Evolutionary conservation across 345 rosid species (phyloP).

Genomic region (Populus alba): DNA sequence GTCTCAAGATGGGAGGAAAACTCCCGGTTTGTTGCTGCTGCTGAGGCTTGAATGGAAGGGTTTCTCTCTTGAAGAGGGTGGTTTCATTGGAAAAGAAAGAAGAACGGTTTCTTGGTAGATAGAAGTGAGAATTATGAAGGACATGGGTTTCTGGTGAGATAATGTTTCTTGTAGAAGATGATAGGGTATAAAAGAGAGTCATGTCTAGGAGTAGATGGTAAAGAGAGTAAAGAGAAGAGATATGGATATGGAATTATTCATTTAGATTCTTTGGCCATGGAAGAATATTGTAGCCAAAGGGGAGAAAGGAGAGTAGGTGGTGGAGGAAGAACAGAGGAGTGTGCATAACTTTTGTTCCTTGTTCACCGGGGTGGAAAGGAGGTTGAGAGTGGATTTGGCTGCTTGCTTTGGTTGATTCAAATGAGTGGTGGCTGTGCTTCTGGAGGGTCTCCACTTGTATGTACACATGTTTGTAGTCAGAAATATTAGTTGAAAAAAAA

Average conservation of each 20-base stretch:
- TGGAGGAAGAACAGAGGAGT: conserved; percentile 1
- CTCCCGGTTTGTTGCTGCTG: conserved; percentile 30
- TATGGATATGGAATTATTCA: conserved; percentile 20
- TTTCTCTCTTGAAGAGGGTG: conserved; percentile 29
- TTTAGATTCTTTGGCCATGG: conserved; percentile 18
- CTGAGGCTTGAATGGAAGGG: conserved; percentile 26
- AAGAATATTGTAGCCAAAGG: conserved; percentile 2
- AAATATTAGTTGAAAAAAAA: neutral
- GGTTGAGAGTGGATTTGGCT: conserved; percentile 22
- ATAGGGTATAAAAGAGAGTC: conserved; percentile 61
- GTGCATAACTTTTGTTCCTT: conserved; percentile 7
- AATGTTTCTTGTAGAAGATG: conserved; percentile 47
- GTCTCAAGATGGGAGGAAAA: conserved; percentile 32
- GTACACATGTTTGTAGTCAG: conserved; percentile 1
- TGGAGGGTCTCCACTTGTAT: neutral
- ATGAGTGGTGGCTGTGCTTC: conserved; percentile 35
- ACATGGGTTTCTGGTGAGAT: conserved; percentile 28
- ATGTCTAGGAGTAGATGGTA: conserved; percentile 24
- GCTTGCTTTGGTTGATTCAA: conserved; percentile 22
- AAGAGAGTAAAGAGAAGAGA: neutral
- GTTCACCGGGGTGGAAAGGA: neutral
- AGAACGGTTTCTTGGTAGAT: conserved; percentile 34
- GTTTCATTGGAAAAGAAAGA: conserved; percentile 31
- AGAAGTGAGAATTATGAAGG: conserved; percentile 38
- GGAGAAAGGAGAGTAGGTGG: conserved; percentile 1